These are phyloP conservation scores for Sarocladium kiliense DNA, from an alignment of 2,329 filamentous ascomycete species.

Conservation along the genomic window DNA sequence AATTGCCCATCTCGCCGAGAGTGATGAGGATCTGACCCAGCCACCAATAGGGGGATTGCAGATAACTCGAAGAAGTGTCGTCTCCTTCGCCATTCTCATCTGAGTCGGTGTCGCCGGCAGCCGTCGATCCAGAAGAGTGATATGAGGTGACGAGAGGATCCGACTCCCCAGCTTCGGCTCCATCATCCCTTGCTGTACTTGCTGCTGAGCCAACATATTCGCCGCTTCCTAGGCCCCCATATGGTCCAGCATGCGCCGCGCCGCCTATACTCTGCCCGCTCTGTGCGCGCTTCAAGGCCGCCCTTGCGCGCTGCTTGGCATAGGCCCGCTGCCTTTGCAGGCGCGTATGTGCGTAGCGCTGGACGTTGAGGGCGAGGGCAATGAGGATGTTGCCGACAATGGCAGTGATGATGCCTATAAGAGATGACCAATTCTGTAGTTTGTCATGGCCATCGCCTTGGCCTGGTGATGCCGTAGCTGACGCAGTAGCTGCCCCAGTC, in stretches of 20 bases:
- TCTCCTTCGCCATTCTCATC: constrained; percentile 27
- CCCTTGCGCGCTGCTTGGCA: constrained; percentile 48
- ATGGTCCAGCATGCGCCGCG: constrained; percentile 19
- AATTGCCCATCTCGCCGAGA: constrained; percentile 90
- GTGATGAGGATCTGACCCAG: constrained; percentile 87
- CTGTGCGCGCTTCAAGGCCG: constrained; percentile 44
- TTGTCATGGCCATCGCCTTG: constrained; percentile 32
- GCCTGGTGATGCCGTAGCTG: constrained; percentile 18
- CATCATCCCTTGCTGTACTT: constrained; percentile 12
- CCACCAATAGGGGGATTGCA: constrained; percentile 96
- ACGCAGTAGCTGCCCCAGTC: not conserved
- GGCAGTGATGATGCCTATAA: constrained; percentile 91
- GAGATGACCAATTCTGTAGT: constrained; percentile 74
- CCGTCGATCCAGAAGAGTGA: constrained; percentile 30
- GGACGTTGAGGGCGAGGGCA: constrained; percentile 91
- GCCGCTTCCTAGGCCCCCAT: constrained; percentile 26
- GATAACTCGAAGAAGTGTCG: constrained; percentile 64
- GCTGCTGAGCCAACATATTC: constrained; percentile 21
- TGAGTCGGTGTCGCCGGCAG: constrained; percentile 13
- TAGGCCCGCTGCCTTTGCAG: constrained; percentile 66
- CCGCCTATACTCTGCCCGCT: constrained; percentile 15
- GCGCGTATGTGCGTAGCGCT: constrained; percentile 89
- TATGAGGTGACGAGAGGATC: constrained; percentile 49
- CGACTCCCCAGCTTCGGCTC: constrained; percentile 32
- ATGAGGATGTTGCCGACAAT: constrained; percentile 92